Evolutionary conservation across 805 yeast genomes (phyloP).

Genomic region (Lipomyces chichibuensis): DNA sequence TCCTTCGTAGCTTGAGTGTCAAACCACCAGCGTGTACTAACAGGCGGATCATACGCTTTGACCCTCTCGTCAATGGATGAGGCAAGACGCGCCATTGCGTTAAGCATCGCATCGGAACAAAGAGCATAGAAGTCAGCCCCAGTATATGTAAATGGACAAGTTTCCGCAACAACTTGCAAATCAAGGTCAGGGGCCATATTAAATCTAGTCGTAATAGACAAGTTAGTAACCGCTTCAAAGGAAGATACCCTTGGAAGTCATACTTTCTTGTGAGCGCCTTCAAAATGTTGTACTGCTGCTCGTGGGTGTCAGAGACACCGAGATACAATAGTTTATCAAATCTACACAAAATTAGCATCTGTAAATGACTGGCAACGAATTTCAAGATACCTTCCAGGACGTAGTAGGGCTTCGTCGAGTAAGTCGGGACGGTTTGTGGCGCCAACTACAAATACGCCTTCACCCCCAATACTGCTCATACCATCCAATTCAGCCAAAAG

Average conservation of each 20-base stretch:
- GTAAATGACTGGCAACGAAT: background rate
- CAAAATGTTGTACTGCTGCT: conserved; percentile 81
- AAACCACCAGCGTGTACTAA: conserved; percentile 86
- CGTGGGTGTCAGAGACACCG: conserved; percentile 90
- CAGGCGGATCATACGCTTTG: conserved; percentile 53
- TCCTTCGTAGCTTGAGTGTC: conserved; percentile 70
- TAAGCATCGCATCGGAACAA: conserved; percentile 93
- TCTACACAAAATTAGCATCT: conserved; percentile 64
- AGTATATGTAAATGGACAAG: conserved; percentile 87
- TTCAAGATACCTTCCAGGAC: conserved; percentile 47
- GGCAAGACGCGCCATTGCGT: conserved; percentile 93
- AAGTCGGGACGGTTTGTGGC: conserved; percentile 97
- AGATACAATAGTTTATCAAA: conserved; percentile 93
- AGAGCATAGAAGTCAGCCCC: conserved; percentile 98
- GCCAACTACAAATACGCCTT: conserved; percentile 97
- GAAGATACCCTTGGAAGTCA: conserved; percentile 40
- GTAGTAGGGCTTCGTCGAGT: conserved; percentile 85
- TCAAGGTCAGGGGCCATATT: conserved; percentile 62
- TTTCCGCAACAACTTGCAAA: conserved; percentile 59
- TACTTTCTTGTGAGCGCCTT: conserved; percentile 86
- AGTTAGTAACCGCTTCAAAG: background rate
- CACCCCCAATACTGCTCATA: conserved; percentile 77
- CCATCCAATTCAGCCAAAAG: conserved; percentile 94
- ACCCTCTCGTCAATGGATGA: conserved; percentile 70
- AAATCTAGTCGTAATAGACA: conserved; percentile 34